These are phyloP conservation scores for Chaetomiaceae sp. DNA, from an alignment of 2,329 filamentous ascomycete genomes.

Conservation along the genomic window DNA sequence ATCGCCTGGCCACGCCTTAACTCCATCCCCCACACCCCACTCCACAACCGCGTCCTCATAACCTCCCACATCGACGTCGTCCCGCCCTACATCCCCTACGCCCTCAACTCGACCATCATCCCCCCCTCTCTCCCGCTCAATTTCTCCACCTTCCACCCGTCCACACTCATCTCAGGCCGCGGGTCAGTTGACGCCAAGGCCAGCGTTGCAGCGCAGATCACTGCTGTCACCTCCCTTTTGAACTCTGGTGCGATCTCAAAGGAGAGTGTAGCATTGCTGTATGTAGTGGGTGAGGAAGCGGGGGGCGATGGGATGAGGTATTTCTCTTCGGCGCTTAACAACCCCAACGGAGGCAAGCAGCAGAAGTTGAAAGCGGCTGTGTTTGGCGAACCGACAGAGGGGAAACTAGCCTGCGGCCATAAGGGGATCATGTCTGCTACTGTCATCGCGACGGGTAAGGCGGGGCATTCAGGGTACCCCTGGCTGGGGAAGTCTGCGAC, in stretches of 20 bases:
- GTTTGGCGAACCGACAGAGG: conserved; percentile 91
- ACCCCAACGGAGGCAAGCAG: not conserved
- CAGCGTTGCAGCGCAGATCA: conserved; percentile 68
- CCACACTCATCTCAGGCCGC: conserved; percentile 62
- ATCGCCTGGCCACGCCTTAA: conserved; percentile 60
- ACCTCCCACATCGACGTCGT: conserved; percentile 80
- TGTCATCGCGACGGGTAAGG: conserved; percentile 66
- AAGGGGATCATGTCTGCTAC: conserved; percentile 74
- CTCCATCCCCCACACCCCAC: conserved; percentile 43
- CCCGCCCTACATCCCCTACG: conserved; percentile 68
- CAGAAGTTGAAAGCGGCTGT: conserved; percentile 60
- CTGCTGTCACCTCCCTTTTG: conserved; percentile 57
- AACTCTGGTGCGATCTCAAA: conserved; percentile 33
- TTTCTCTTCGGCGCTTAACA: conserved; percentile 40
- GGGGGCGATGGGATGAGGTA: conserved; percentile 73
- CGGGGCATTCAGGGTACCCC: conserved; percentile 86
- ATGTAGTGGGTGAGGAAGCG: conserved; percentile 78
- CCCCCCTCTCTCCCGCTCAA: conserved; percentile 19
- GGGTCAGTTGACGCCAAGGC: conserved; percentile 71
- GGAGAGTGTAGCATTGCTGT: conserved; percentile 47
- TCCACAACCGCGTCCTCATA: conserved; percentile 59
- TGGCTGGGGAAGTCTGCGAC: conserved; percentile 85
- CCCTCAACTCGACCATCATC: conserved; percentile 38
- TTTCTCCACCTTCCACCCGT: conserved; percentile 33
- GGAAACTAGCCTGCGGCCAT: conserved; percentile 82